A percentile compares a stretch with the other conserved stretches of the same genome.
Conservation (phyloP, 306 rosid genomes). For the Trichosanthes cucumerina region DNA sequence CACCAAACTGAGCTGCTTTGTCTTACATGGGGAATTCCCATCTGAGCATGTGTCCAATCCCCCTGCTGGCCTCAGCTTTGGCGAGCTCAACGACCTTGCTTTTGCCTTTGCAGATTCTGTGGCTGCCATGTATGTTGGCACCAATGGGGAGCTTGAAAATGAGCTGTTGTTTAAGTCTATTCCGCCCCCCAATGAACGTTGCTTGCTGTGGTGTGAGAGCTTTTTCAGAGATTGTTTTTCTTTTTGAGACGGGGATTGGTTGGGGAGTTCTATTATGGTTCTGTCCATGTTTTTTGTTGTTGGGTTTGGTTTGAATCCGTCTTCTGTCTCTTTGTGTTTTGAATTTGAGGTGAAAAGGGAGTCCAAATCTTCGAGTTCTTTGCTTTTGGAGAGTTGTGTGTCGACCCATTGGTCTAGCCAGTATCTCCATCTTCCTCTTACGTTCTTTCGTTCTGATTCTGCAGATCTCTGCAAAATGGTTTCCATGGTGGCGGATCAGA, state of each 20-base stretch:
- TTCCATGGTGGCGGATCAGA: constrained; percentile 6
- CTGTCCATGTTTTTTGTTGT: constrained; percentile 25
- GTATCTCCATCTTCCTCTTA: constrained; percentile 83
- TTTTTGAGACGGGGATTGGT: constrained; percentile 45
- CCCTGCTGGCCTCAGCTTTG: constrained; percentile 45
- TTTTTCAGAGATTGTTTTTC: constrained; percentile 24
- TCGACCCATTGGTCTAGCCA: constrained; percentile 99
- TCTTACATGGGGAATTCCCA: constrained; percentile 72
- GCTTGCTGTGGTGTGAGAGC: constrained; percentile 38
- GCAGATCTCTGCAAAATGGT: constrained; percentile 54
- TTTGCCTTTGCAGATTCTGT: constrained; percentile 83
- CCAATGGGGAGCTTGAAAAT: constrained; percentile 47
- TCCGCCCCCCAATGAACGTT: constrained; percentile 46
- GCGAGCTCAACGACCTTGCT: constrained; percentile 65
- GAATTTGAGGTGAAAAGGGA: constrained; percentile 34
- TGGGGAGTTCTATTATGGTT: constrained; percentile 27
- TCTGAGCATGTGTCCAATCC: constrained; percentile 44
- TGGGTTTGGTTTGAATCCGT: constrained; percentile 22
- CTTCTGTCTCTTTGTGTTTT: constrained; percentile 25
- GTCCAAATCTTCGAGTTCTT: constrained; percentile 86
- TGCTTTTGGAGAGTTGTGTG: constrained; percentile 78
- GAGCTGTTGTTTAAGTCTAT: constrained; percentile 27
- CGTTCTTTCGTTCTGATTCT: constrained; percentile 66
- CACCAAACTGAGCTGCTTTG: constrained; percentile 39
- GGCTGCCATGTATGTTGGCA: constrained; percentile 93